Conservation (phyloP, 2,329 filamentous ascomycete genomes). For the Ophiostoma triangulosporum region DNA sequence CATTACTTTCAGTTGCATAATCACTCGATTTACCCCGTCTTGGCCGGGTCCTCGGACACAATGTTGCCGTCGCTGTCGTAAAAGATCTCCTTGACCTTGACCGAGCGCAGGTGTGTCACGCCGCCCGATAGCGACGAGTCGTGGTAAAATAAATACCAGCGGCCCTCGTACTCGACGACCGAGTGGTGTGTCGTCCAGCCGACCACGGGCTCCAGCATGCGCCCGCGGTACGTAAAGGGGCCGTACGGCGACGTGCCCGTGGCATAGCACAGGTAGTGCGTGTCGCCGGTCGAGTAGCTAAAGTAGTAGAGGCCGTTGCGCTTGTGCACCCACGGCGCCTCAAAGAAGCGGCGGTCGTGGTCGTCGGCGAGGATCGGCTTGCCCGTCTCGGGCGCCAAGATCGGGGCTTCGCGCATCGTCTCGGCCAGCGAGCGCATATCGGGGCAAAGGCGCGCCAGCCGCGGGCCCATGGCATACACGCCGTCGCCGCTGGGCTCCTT, state of each 20-base stretch:
- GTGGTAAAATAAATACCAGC: constrained; percentile 67
- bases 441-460: constrained; percentile 48
- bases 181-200: constrained; percentile 77
- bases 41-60: constrained; percentile 20
- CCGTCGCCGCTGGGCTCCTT: constrained; percentile 45
- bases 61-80: constrained; percentile 56
- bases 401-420: constrained; percentile 44
- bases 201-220: constrained; percentile 60
- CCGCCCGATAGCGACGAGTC: constrained; percentile 56
- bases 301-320: constrained; percentile 58
- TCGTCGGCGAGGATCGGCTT: constrained; percentile 49
- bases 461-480: constrained; percentile 47
- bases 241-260: constrained; percentile 50
- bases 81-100: constrained; percentile 63
- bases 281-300: constrained; percentile 65
- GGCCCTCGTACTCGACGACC: constrained; percentile 57
- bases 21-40: not conserved
- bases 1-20: not conserved
- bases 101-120: constrained; percentile 56
- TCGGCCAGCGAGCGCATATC: constrained; percentile 52
- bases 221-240: constrained; percentile 58
- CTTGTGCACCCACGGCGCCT: constrained; percentile 71
- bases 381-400: constrained; percentile 49
- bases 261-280: constrained; percentile 61
- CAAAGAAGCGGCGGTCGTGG: constrained; percentile 65